Conservation (phyloP, 2,329 filamentous ascomycete species). For the Sporothrix globosa region DNA sequence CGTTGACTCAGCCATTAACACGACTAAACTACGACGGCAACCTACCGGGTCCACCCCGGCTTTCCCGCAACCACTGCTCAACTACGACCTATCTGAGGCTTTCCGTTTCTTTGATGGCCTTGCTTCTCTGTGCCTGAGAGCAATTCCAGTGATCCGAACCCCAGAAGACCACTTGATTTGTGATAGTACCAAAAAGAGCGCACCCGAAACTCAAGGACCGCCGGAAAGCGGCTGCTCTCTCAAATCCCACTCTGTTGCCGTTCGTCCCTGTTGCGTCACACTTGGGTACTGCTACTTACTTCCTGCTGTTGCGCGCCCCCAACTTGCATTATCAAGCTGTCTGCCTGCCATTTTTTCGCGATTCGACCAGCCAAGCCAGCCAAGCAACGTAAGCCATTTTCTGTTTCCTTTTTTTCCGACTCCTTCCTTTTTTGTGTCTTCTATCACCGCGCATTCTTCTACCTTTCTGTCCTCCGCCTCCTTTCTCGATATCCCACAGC, state of each 20-base stretch:
- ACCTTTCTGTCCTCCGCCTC: neutral
- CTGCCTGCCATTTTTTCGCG: neutral
- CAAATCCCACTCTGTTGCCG: neutral
- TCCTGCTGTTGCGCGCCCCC: neutral
- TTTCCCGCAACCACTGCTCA: neutral
- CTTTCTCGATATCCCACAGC: slow-evolving; percentile 3
- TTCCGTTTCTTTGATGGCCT: neutral
- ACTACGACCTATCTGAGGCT: neutral
- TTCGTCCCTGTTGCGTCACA: slow-evolving; percentile 22
- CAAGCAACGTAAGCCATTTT: neutral
- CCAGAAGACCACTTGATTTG: too few relatives aligned
- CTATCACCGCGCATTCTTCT: neutral
- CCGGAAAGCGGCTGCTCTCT: slow-evolving; percentile 9
- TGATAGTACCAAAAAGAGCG: neutral
- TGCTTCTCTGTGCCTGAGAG: neutral
- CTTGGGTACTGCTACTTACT: neutral
- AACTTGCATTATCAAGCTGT: slow-evolving; percentile 5
- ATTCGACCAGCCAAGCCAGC: neutral
- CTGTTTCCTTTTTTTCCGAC: neutral
- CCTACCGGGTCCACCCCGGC: neutral
- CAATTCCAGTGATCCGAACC: neutral
- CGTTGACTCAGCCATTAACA: slow-evolving; percentile 26
- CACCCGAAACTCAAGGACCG: neutral
- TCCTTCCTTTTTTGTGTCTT: neutral
- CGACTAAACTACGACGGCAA: neutral